phyloP scores from a whole-genome alignment of 352 stramenopile genomes.

The Phytopythium cucurbitacearum region DNA sequence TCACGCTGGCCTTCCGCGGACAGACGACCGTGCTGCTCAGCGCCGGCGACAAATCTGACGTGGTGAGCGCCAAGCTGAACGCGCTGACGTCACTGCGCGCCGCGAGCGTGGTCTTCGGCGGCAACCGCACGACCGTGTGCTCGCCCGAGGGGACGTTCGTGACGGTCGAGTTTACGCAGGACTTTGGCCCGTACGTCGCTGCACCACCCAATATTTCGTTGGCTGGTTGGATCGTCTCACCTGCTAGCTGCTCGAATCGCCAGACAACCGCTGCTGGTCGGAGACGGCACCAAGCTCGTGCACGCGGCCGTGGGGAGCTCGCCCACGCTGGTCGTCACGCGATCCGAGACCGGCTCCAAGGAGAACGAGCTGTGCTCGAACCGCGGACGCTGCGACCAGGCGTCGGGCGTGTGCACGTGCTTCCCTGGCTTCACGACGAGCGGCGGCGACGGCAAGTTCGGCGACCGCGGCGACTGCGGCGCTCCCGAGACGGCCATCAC shows the following conservation, averaged over 20 bases:
- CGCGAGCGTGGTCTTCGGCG: constrained; percentile 54
- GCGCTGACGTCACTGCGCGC: constrained; percentile 48
- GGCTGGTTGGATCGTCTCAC: background rate
- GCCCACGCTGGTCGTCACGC: constrained; percentile 40
- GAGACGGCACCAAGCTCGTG: constrained; percentile 49
- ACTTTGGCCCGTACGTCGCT: constrained; percentile 55
- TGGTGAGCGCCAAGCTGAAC: constrained; percentile 65
- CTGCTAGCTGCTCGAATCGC: background rate
- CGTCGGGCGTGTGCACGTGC: constrained; percentile 83
- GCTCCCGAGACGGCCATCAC: constrained; percentile 43
- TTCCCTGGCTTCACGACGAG: constrained; percentile 80
- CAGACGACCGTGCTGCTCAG: constrained; percentile 68
- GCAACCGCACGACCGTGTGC: constrained; percentile 54
- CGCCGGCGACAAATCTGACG: constrained; percentile 50
- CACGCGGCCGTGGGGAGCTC: constrained; percentile 49
- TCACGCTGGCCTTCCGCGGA: constrained; percentile 61
- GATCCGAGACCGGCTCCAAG: constrained; percentile 82
- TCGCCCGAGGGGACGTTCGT: constrained; percentile 61
- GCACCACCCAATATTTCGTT: too few relatives aligned
- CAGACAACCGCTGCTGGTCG: constrained; percentile 70
- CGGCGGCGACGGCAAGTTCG: constrained; percentile 37
- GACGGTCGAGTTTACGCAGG: constrained; percentile 75
- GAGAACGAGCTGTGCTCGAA: constrained; percentile 86
- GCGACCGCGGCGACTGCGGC: constrained; percentile 71
- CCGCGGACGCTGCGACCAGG: constrained; percentile 61